These are phyloP conservation scores for Psilocybe cubensis DNA, from an alignment of 768 basidiomycete genomes.

Conservation along the genomic window DNA sequence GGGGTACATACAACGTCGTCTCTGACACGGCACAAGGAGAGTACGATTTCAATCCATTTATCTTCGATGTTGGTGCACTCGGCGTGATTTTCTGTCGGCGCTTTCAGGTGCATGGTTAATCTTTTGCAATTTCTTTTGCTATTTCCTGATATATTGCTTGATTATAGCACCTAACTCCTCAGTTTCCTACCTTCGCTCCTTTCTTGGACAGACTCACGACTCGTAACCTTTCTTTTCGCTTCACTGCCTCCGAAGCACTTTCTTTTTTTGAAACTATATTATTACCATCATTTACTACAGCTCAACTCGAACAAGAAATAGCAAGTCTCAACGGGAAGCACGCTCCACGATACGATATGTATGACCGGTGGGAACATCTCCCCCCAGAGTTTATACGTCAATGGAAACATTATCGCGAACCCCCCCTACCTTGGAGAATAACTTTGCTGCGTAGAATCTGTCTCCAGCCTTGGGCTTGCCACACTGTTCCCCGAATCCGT, in stretches of 20 bases:
- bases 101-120: constrained; percentile 15
- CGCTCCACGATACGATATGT: constrained; percentile 5
- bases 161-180: constrained; percentile 21
- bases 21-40: constrained; percentile 24
- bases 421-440: constrained; percentile 11
- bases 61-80: constrained; percentile 26
- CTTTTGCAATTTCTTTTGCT: neutral
- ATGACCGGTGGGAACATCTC: constrained; percentile 22
- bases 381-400: constrained; percentile 15
- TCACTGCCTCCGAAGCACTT: constrained; percentile 30
- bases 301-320: neutral
- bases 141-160: neutral
- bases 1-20: constrained; percentile 4
- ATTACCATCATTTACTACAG: neutral
- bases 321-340: neutral
- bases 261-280: constrained; percentile 24
- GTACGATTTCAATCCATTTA: constrained; percentile 28
- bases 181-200: constrained; percentile 29
- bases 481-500: too few species aligned
- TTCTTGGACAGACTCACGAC: constrained; percentile 32
- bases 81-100: constrained; percentile 10
- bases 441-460: constrained; percentile 5
- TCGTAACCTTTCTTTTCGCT: constrained; percentile 20
- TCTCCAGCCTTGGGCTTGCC: too few species aligned
- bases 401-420: constrained; percentile 22